phyloP scores from a whole-genome alignment of 441 rosid genomes.

The Erodium texanum region DNA sequence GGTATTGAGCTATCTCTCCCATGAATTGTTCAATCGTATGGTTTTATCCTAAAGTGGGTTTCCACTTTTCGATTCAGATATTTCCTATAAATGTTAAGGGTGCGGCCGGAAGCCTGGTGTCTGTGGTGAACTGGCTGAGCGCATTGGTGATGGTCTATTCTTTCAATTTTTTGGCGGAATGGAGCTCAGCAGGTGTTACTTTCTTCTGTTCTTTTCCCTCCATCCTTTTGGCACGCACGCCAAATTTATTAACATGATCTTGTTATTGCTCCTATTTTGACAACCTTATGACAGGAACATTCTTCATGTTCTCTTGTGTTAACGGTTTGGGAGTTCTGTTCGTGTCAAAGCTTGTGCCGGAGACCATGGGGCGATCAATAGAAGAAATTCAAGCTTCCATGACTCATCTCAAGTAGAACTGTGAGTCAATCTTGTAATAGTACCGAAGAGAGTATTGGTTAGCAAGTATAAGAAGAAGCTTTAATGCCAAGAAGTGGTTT shows the following conservation, averaged over 20 bases:
- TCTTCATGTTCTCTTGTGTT: constrained; percentile 33
- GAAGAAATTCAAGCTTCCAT: constrained; percentile 15
- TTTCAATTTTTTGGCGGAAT: constrained; percentile 49
- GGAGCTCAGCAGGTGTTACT: constrained; percentile 47
- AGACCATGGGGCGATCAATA: not conserved
- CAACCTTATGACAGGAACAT: constrained; percentile 32
- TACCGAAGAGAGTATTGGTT: too few species aligned
- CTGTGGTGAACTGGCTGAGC: constrained; percentile 35
- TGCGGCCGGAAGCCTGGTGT: constrained; percentile 48
- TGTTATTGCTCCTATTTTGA: not conserved
- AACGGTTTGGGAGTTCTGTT: constrained; percentile 17
- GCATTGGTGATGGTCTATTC: constrained; percentile 37
- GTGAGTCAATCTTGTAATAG: not conserved
- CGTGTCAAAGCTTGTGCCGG: constrained; percentile 4
- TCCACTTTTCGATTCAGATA: constrained; percentile 27
- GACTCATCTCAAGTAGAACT: not conserved
- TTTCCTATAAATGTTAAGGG: constrained; percentile 50
- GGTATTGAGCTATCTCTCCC: constrained; percentile 24
- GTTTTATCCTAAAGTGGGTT: not conserved
- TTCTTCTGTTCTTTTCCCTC: too few species aligned
- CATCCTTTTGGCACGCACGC: too few species aligned
- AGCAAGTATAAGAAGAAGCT: too few species aligned
- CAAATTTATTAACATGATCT: not conserved
- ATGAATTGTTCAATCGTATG: not conserved
- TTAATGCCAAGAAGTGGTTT: too few species aligned